A percentile compares a stretch with the other conserved stretches of the same genome.
These are phyloP conservation scores for Penicillium salamii DNA, from an alignment of 495 filamentous ascomycete genomes.

Conservation along the genomic window DNA sequence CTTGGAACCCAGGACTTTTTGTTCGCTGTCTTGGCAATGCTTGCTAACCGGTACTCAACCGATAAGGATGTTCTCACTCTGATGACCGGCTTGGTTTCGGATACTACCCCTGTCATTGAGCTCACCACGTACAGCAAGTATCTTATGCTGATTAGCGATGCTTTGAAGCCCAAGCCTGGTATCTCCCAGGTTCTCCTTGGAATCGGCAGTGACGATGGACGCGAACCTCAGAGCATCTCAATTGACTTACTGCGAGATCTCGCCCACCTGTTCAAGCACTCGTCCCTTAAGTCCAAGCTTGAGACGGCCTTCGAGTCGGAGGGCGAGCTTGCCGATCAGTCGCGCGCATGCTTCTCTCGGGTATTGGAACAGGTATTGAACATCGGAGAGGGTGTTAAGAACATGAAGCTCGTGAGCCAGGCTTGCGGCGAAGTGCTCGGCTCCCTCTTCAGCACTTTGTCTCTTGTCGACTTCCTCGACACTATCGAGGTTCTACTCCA, in stretches of 20 bases:
- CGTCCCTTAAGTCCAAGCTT: conserved; percentile 42
- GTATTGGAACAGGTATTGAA: conserved; percentile 66
- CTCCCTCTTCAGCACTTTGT: conserved; percentile 72
- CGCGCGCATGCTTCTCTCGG: conserved; percentile 64
- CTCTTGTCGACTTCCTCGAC: conserved; percentile 79
- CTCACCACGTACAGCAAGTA: conserved; percentile 67
- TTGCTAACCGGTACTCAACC: conserved; percentile 43
- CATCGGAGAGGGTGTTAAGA: conserved; percentile 58
- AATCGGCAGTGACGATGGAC: conserved; percentile 57
- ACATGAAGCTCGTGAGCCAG: conserved; percentile 58
- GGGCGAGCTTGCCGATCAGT: conserved; percentile 49
- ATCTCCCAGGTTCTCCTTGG: conserved; percentile 68
- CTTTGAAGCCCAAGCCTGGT: conserved; percentile 64
- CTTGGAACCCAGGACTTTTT: conserved; percentile 77
- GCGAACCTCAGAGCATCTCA: conserved; percentile 58
- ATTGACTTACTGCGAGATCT: conserved; percentile 56
- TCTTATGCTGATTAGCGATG: conserved; percentile 67
- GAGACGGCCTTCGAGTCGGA: conserved; percentile 36
- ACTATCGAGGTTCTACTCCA: conserved; percentile 75
- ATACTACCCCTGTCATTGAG: conserved; percentile 62
- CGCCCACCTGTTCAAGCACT: conserved; percentile 44
- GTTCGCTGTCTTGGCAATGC: conserved; percentile 46
- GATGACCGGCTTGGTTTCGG: conserved; percentile 42
- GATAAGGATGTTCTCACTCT: conserved; percentile 44
- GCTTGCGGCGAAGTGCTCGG: conserved; percentile 68